Base-by-base conservation (phyloP, 148 eudicot species). In the Cornus suecica region DNA sequence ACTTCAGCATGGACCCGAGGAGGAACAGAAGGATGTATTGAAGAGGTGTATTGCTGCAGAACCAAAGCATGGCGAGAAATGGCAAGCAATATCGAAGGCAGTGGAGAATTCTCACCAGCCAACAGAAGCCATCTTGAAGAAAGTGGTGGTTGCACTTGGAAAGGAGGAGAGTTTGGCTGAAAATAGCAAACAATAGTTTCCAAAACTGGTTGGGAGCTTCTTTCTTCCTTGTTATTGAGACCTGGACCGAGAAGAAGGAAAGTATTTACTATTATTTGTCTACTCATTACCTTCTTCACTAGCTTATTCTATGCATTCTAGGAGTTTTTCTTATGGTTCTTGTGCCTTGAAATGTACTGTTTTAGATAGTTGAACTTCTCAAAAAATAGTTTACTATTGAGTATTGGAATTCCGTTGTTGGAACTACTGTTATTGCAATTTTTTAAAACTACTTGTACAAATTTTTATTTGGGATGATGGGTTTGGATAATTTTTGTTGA, bases 61-160 rank as follows among this genome's bases (percentile, higher is more conserved):
- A 71, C 99, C 97, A 1, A 92, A 94, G 87, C 97, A 92, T 71
- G 99, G 99, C 23, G 99, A 94, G 86, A 94, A 81, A 74, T 94
- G 99, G 97, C 96, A 92, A 77, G 80, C 86, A 0, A 74, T 89
- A 70, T 83, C 97, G 3, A 91, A 94, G 80, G 94, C 91, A 10
- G 91, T 89, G 52, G 97, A 94, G 83, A 88, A 92, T 75, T 90
- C 97, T 30, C 97, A 89, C 75, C 96, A 87, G 84, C 88, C 99
- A n/a, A 83, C 89, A 2, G 94, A 92, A 82, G 90, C 91, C 62
- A 87, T 94, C 30, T 78, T 94, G 85, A 94, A 94, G 86, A 92
- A 91, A 81, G 94, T 92, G 11, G 91, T 91, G 2, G 83, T 90
- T 68, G 87, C 87, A 5, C 77, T 92, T 18, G 94, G 94, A 31